Evolutionary conservation across 2,329 filamentous ascomycete genomes (phyloP), one percentile per base, ranked within the genome.

Genomic region (Ophiostoma piceae): DNA sequence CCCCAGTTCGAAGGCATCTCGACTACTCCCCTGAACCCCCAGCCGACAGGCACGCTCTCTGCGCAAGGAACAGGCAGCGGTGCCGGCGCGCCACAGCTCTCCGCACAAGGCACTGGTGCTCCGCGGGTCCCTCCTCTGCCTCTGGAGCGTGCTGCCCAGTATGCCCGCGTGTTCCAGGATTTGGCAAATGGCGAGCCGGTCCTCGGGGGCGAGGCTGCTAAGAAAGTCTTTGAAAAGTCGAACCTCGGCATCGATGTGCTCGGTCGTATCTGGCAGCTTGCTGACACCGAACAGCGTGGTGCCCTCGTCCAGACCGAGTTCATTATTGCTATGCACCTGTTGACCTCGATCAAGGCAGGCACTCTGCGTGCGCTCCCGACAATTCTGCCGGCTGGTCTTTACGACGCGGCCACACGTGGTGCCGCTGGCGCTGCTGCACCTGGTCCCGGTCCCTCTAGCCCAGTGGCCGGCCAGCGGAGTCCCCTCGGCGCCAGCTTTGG

Each of bases 291-390:
- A 79, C 93, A 97, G 80, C 88, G 94, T 68, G 95, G 95, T 67
- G 88, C 90, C 41, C 84, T 99, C 47, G 91, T 94, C 71, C 85
- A 89, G 75, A 94, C 93, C 16, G 95, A 98, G 76, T 99, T 99
- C 78, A 91, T 97, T 77, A 96, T 99, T 76, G 95, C 95, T 65
- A 99, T 99, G 95, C 95, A 99, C 79, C 83, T 99, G 72, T 84
- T 99, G 72, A 94, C 92, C 16, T 97, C 93, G 14, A 92, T 92
- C 81, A 97, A 96, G 83, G 90, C 89, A 14, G 91, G 93, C 29
- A 84, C 88, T 39, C 85, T 99, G 78, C 89, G 92, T 73, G 88
- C 86, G 26, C 84, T 98, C 70, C 95, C 95, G 1, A 90, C 83
- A 72, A 87, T 90, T 35, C 85, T 99, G 1, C 95, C 95, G 6